phyloP scores from a whole-genome alignment of 768 basidiomycete genomes.

The Porphyrellus cyaneotinctus region DNA sequence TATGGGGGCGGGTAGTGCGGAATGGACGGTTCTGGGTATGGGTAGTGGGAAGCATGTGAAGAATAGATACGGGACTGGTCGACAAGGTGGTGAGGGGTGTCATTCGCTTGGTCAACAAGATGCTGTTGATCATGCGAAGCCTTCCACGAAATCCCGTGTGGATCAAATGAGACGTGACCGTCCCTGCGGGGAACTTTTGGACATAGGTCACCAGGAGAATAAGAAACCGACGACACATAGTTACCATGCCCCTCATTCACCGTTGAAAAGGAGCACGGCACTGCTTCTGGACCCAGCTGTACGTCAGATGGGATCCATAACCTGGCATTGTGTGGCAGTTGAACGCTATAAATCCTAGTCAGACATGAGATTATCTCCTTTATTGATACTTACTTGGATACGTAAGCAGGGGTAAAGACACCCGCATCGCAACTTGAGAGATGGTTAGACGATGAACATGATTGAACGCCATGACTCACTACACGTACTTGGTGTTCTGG shows the following conservation, averaged over 20 bases:
- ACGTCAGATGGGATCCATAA: background rate
- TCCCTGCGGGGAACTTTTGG: background rate
- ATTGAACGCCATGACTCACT: background rate
- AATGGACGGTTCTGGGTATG: background rate
- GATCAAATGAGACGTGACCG: background rate
- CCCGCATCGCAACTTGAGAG: background rate
- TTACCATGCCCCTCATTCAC: background rate
- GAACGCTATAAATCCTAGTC: background rate
- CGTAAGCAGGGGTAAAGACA: too few species aligned
- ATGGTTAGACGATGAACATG: background rate
- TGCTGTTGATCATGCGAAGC: background rate
- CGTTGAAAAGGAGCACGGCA: too few species aligned
- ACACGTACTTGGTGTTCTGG: background rate
- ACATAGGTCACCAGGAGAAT: too few species aligned
- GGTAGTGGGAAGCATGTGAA: too few species aligned
- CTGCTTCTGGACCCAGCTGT: background rate
- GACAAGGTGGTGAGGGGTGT: background rate
- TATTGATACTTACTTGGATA: background rate
- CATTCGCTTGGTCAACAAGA: background rate
- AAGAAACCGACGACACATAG: background rate
- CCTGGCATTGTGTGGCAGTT: background rate
- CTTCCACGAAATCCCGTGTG: background rate
- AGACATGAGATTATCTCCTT: background rate
- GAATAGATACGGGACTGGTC: background rate
- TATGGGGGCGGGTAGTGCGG: background rate